These are phyloP conservation scores for Ballota nigra DNA, from an alignment of 257 asterid genomes.

Conservation along the genomic window DNA sequence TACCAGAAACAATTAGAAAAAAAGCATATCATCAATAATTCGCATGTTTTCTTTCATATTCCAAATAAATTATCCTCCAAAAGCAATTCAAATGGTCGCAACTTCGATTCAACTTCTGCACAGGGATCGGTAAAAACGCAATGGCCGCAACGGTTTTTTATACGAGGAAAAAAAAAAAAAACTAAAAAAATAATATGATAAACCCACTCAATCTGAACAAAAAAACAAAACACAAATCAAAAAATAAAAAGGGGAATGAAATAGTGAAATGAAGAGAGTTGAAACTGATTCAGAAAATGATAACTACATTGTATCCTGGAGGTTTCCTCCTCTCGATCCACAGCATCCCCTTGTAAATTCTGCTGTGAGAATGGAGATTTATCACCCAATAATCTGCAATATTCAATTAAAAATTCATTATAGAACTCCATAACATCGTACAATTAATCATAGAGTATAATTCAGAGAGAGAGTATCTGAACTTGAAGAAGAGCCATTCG, in stretches of 20 bases:
- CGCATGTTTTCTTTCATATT: neutral
- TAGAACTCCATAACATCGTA: neutral
- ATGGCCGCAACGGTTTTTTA: neutral
- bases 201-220: neutral
- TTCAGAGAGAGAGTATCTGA: neutral
- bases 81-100: slow-evolving; percentile 9
- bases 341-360: slow-evolving; percentile 88
- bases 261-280: neutral
- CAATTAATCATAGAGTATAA: neutral
- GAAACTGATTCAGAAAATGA: slow-evolving; percentile 1
- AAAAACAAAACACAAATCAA: neutral
- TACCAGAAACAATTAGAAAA: slow-evolving; percentile 2
- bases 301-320: slow-evolving; percentile 85
- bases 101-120: neutral
- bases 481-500: slow-evolving; percentile 99
- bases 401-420: neutral
- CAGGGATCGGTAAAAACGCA: neutral
- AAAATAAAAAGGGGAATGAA: neutral
- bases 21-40: neutral
- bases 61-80: slow-evolving; percentile 7
- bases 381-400: slow-evolving; percentile 80
- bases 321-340: slow-evolving; percentile 94
- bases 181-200: neutral
- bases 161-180: neutral
- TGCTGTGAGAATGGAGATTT: slow-evolving; percentile 97